Percentiles rank a stretch among this genome's conserved stretches.
These are phyloP conservation scores for Wickerhamiella occidentalis DNA, from an alignment of 805 yeast species.

Conservation along the genomic window DNA sequence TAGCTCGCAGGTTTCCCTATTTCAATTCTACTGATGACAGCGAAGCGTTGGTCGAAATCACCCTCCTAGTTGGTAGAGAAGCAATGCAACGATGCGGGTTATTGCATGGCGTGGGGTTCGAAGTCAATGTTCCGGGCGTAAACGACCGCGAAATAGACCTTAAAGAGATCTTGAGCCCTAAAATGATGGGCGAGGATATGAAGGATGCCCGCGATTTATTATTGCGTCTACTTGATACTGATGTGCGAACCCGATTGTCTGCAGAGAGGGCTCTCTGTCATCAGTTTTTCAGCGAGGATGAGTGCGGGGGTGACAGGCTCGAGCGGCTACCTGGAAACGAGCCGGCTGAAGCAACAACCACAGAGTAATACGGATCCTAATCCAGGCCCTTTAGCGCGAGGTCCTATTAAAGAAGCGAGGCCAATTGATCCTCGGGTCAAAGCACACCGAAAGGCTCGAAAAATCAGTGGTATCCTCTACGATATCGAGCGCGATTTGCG, in stretches of 20 bases:
- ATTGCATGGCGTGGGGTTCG: constrained; percentile 81
- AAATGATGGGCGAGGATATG: constrained; percentile 6
- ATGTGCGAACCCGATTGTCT: constrained; percentile 56
- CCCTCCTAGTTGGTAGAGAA: constrained; percentile 64
- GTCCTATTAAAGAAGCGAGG: background rate
- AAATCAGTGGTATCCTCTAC: constrained; percentile 17
- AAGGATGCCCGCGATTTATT: constrained; percentile 22
- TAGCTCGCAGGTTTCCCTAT: constrained; percentile 77
- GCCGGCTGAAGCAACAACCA: constrained; percentile 13
- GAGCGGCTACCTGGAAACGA: constrained; percentile 27
- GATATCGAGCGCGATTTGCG: constrained; percentile 7
- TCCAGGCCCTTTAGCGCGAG: too few relatives aligned
- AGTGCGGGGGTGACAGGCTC: constrained; percentile 26
- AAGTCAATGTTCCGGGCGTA: constrained; percentile 45
- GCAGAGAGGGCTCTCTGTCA: constrained; percentile 50
- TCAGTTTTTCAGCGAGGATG: constrained; percentile 39
- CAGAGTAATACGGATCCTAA: background rate
- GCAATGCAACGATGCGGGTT: constrained; percentile 66
- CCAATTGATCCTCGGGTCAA: constrained; percentile 21
- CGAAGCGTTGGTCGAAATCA: constrained; percentile 78
- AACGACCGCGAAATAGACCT: constrained; percentile 33
- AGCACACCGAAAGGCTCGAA: constrained; percentile 24
- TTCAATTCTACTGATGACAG: constrained; percentile 89
- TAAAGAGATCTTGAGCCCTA: constrained; percentile 31
- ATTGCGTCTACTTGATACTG: constrained; percentile 51